Evolutionary conservation across 805 yeast genomes (phyloP).

Genomic region (Candida sanyiensis): DNA sequence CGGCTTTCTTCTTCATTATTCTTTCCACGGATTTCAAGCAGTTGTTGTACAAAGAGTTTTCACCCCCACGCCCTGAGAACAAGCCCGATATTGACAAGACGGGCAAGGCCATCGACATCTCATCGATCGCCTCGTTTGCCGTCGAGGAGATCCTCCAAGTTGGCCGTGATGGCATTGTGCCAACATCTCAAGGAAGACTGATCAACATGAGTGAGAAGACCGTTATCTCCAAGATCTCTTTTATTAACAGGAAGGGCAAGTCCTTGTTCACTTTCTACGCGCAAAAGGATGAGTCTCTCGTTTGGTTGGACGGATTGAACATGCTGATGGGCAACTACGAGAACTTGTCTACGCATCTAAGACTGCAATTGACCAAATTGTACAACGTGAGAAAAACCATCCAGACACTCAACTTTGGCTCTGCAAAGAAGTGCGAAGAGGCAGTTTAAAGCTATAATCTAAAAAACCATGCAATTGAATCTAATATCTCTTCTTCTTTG

Average conservation of each 20-base stretch:
- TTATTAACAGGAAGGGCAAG: slow-evolving; percentile 38
- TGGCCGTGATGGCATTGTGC: slow-evolving; percentile 38
- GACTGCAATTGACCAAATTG: slow-evolving; percentile 38
- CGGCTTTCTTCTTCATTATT: slow-evolving; percentile 45
- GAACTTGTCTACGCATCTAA: slow-evolving; percentile 38
- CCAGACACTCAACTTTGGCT: slow-evolving; percentile 37
- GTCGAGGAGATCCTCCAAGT: slow-evolving; percentile 44
- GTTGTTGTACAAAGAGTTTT: slow-evolving; percentile 55
- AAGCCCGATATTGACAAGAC: slow-evolving; percentile 58
- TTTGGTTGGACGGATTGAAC: slow-evolving; percentile 77
- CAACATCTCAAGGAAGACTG: slow-evolving; percentile 33
- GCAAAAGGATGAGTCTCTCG: slow-evolving; percentile 57
- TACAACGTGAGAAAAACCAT: slow-evolving; percentile 42
- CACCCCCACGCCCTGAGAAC: slow-evolving; percentile 35
- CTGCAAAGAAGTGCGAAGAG: slow-evolving; percentile 13
- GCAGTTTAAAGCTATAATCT: background rate
- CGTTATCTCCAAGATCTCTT: slow-evolving; percentile 49
- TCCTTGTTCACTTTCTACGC: slow-evolving; percentile 57
- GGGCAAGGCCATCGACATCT: slow-evolving; percentile 44
- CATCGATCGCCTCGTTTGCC: slow-evolving; percentile 45
- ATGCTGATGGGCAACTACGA: slow-evolving; percentile 36
- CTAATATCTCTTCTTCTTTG: slow-evolving; percentile 13
- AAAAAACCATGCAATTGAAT: background rate
- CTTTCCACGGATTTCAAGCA: slow-evolving; percentile 63
- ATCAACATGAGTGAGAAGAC: slow-evolving; percentile 54